Conservation (phyloP, 139 green algal genomes). For the Chlamydomonas sphaeroides region DNA sequence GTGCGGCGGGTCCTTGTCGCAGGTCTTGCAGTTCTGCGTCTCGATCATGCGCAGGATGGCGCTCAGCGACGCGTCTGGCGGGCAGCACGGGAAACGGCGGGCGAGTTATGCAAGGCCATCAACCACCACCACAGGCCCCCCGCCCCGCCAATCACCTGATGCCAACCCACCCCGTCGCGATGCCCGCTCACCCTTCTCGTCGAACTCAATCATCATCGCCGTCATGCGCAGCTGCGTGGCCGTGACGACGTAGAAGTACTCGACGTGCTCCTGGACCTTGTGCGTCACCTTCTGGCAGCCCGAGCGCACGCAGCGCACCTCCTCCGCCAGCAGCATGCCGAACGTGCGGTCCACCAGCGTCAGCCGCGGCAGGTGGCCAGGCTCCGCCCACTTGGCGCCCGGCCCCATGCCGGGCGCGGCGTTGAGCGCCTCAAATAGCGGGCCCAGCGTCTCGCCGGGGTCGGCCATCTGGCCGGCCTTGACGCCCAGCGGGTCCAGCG, state of each 20-base stretch:
- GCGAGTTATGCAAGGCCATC: too few species aligned
- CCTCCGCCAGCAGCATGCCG: constrained; percentile 55
- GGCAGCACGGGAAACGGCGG: not conserved
- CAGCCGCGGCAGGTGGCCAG: not conserved
- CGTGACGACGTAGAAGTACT: constrained; percentile 63
- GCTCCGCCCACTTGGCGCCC: not conserved
- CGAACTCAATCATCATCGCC: not conserved
- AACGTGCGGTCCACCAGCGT: constrained; percentile 57
- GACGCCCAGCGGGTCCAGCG: constrained; percentile 71
- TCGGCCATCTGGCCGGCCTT: constrained; percentile 72
- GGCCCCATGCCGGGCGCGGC: not conserved
- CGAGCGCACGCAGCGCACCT: constrained; percentile 50
- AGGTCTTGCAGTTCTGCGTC: constrained; percentile 61
- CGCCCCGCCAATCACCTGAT: too few species aligned
- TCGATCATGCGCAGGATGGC: constrained; percentile 53
- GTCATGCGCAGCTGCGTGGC: constrained; percentile 36
- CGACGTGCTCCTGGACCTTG: constrained; percentile 46
- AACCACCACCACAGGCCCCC: too few species aligned
- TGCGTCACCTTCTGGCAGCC: constrained; percentile 47
- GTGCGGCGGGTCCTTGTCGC: constrained; percentile 66
- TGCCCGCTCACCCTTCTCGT: too few species aligned
- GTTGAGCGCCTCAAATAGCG: constrained; percentile 56
- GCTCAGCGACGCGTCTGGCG: not conserved
- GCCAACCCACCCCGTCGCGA: too few species aligned
- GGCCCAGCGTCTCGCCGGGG: constrained; percentile 56